Conservation (phyloP, 441 rosid genomes). For the Lepidium campestre region DNA sequence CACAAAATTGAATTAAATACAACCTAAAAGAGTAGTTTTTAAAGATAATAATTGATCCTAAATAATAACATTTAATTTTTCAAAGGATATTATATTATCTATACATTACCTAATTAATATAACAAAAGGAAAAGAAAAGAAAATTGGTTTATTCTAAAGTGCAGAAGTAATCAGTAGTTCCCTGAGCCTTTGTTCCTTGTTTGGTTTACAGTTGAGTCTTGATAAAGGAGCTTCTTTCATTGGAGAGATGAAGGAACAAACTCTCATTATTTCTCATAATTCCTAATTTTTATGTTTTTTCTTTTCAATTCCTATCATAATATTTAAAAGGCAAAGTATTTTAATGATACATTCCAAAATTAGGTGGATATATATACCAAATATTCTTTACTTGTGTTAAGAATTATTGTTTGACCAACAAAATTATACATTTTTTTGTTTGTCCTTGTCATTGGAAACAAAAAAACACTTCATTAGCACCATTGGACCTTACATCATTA, state of each 20-base stretch:
- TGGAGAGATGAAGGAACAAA: constrained; percentile 25
- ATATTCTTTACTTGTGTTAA: constrained; percentile 11
- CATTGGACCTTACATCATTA: constrained; percentile 8
- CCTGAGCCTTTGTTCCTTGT: constrained; percentile 19
- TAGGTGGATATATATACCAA: constrained; percentile 23
- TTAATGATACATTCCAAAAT: constrained; percentile 15
- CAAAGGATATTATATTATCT: too few species aligned
- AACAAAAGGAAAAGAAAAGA: not conserved
- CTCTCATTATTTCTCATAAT: constrained; percentile 24
- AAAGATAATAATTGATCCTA: too few species aligned
- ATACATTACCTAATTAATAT: too few species aligned
- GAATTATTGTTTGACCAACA: constrained; percentile 21
- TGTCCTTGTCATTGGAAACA: not conserved
- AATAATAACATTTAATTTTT: too few species aligned
- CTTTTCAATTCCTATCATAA: not conserved
- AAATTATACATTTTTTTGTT: not conserved
- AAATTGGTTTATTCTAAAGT: not conserved
- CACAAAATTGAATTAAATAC: not conserved
- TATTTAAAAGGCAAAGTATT: not conserved
- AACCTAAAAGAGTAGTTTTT: too few species aligned
- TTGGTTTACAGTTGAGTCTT: constrained; percentile 26
- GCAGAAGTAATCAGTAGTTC: constrained; percentile 15
- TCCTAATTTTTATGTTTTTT: not conserved
- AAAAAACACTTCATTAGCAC: constrained; percentile 10
- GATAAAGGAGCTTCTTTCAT: constrained; percentile 31